These are phyloP conservation scores for Madurella mycetomatis DNA, from an alignment of 2,329 filamentous ascomycete genomes.

Conservation along the genomic window DNA sequence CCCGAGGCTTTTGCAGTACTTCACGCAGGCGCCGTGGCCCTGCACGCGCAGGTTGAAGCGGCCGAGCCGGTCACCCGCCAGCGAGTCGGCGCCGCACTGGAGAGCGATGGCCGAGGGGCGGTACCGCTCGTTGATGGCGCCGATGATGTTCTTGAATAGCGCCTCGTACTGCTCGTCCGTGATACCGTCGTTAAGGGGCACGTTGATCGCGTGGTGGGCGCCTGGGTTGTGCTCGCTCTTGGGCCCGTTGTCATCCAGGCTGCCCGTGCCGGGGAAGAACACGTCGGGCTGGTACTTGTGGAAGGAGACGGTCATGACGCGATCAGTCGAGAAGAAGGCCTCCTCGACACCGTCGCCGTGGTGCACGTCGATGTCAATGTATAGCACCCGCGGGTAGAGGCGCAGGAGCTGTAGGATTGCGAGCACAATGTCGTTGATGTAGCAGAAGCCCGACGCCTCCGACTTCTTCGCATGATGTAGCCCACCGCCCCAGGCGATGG, in stretches of 20 bases:
- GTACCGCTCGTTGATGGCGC: conserved; percentile 74
- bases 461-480: conserved; percentile 94
- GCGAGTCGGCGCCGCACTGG: conserved; percentile 91
- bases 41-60: conserved; percentile 96
- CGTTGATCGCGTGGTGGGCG: conserved; percentile 84
- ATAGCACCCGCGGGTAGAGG: conserved; percentile 78
- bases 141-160: conserved; percentile 79
- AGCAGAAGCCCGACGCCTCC: conserved; percentile 94
- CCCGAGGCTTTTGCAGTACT: conserved; percentile 75
- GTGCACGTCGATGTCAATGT: conserved; percentile 88
- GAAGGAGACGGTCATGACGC: conserved; percentile 87
- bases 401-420: conserved; percentile 84
- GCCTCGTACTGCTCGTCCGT: conserved; percentile 83
- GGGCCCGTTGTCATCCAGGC: conserved; percentile 78
- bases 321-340: conserved; percentile 77
- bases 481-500: conserved; percentile 95
- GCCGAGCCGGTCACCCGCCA: conserved; percentile 88
- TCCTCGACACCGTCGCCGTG: conserved; percentile 83
- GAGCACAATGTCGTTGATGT: conserved; percentile 97
- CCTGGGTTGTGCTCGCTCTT: conserved; percentile 79
- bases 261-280: conserved; percentile 92
- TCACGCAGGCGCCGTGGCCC: conserved; percentile 87
- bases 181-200: conserved; percentile 85
- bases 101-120: conserved; percentile 87
- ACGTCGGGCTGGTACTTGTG: conserved; percentile 85